Evolutionary conservation across 768 basidiomycete genomes (phyloP), one percentile per base, ranked within the genome.

Genomic region (Galerina sulciceps): DNA sequence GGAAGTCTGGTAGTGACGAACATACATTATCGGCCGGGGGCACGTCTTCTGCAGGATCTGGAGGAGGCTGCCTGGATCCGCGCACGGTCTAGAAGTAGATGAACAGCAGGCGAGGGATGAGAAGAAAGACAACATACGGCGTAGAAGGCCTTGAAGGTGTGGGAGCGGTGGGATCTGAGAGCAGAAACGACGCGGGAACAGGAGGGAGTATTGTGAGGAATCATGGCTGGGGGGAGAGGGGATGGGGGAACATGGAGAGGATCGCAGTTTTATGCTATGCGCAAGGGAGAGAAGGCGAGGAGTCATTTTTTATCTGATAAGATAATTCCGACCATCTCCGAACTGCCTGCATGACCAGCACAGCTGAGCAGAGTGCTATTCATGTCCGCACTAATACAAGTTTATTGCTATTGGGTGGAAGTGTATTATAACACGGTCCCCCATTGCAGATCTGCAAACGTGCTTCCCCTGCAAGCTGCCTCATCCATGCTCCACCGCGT

Each of bases 11-110:
- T 6, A 58, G 38, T 37, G 35, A 23, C 35, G 34, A 18, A 69
- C 79, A 61, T 64, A 85, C 87, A 70, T 85, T 84, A 51, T 85
- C 83, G 26, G 85, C 73, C 5, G 78, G 69, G 1, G 76, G 75
- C 10, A 66, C 42, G 15, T 81, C 80, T 23, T 82, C 79, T 15
- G 68, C 62, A 41, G 78, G 74, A 31, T 68, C 69, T 45, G 71
- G 58, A 1, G 72, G 61, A n/a, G 71, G 68, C 40, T 74, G 69
- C 47, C 75, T 73, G 51, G 76, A 65, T 52, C 74, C 73, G 59
- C 73, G 78, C 26, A 77, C 70, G 40, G 81, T 82, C 83, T 85
- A 61, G 47, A 36, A 60, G 6, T 48, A 18, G 41, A 43, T 61
- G 38, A 60, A 50, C 26, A 43, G 11, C 26, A 47, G 49, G 59